These are phyloP conservation scores for Eucalyptus urophylla DNA, from an alignment of 345 rosid species.

Conservation along the genomic window DNA sequence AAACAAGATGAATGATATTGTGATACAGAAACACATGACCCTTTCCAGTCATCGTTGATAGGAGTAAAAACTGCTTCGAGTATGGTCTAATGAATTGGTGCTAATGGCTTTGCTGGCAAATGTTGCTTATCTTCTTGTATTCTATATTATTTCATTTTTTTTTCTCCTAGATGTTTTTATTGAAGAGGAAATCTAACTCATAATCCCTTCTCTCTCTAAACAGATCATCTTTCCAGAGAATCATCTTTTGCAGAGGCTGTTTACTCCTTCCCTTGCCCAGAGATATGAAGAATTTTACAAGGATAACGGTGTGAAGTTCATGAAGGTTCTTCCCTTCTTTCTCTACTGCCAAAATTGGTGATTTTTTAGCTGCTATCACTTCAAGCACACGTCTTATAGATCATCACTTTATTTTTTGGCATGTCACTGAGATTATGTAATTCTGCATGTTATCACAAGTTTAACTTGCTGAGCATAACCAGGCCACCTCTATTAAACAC, in stretches of 20 bases:
- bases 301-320: conserved; percentile 66
- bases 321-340: conserved; percentile 32
- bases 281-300: conserved; percentile 78
- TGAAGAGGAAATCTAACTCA: neutral
- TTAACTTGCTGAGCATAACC: neutral
- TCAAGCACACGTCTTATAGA: neutral
- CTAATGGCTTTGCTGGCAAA: neutral
- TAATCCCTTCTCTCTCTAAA: neutral
- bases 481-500: conserved; percentile 71
- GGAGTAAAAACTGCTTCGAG: neutral
- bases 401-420: neutral
- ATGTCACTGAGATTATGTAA: neutral
- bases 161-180: neutral
- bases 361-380: neutral
- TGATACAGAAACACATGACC: neutral
- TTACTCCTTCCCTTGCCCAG: conserved; percentile 85
- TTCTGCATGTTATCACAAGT: neutral
- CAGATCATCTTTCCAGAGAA: conserved; percentile 78
- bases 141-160: neutral
- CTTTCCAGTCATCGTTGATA: neutral
- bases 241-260: conserved; percentile 81
- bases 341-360: neutral
- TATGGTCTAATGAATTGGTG: neutral
- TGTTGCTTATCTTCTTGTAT: neutral
- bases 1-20: neutral